Evolutionary conservation across 2,329 filamentous ascomycete genomes (phyloP), one percentile per base, ranked within the genome.

Genomic region (Aspergillus arachidicola): DNA sequence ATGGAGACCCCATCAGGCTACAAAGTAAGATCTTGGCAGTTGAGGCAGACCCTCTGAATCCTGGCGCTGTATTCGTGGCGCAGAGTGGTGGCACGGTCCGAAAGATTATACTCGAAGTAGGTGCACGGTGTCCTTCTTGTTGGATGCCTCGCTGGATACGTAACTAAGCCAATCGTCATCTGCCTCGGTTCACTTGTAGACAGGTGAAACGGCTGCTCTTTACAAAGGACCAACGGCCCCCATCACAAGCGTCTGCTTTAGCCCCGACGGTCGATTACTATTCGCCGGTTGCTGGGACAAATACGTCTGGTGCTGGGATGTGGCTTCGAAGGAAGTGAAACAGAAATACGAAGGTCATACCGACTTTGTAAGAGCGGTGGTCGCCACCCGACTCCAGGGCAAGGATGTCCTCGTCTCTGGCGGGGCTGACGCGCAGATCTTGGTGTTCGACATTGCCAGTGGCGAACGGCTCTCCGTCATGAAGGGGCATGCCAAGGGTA

Each of bases 251-350:
- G 79, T 96, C 32, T 87, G 91, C 19, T 82, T 92, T 41, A 89
- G 87, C 16, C 76, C 81, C 4, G 80, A 80, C 30, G 83, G 82
- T 64, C 90, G 85, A 1, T 74, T 97, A 12, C 59, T 80, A 30
- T 97, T 93, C 76, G 93, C 93, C 28, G 94, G 94, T 38, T 95
- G 90, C 63, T 99, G 95, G 95, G 94, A 99, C 80, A 97, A 96
- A 80, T 85, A 87, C 23, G 86, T 98, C 62, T 97, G 93, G 89
- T 91, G 90, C 36, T 97, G 93, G 91, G 85, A 91, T 71, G 80
- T 90, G 36, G 80, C 84, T 21, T 87, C 87, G 4, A 83, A 82
- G 50, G 76, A 82, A 34, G 79, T 81, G 1, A 82, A 81, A n/a
- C 84, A 81, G 65, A 88, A 84, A 66, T 93, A 89, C 69, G 85